These are phyloP conservation scores for Mariannaea elegans DNA, from an alignment of 2,329 filamentous ascomycete species.

Conservation along the genomic window DNA sequence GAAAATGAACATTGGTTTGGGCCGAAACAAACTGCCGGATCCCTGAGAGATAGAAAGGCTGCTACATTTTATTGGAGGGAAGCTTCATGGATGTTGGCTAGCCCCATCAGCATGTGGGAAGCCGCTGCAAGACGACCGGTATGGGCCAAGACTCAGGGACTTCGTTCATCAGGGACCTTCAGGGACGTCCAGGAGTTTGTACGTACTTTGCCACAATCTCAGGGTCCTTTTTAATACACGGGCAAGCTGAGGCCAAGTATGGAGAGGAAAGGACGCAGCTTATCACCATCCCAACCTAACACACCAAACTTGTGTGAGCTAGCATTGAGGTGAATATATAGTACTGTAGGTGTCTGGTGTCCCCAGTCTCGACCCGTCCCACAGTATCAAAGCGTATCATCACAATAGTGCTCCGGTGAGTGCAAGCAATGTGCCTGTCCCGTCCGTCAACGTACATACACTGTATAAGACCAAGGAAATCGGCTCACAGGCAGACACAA, in stretches of 20 bases:
- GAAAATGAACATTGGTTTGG: conserved; percentile 10
- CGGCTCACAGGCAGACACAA: conserved; percentile 13
- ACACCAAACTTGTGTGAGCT: background rate
- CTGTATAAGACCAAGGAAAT: conserved; percentile 12
- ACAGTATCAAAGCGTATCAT: conserved; percentile 3
- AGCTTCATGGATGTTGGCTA: background rate
- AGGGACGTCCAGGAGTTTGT: conserved; percentile 10
- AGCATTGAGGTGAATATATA: background rate
- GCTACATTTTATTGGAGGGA: conserved; percentile 5
- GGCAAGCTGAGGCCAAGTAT: background rate
- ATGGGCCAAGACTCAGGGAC: conserved; percentile 8
- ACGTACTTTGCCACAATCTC: too few species aligned
- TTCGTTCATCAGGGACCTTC: background rate
- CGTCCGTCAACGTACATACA: background rate
- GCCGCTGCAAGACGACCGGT: conserved; percentile 10
- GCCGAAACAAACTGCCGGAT: conserved; percentile 13
- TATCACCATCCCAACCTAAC: background rate
- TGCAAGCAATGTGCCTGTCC: background rate
- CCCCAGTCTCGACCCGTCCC: background rate
- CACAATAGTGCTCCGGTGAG: background rate
- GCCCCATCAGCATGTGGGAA: conserved; percentile 12
- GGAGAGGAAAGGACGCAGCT: background rate
- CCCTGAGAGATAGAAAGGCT: conserved; percentile 8
- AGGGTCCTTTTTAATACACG: background rate
- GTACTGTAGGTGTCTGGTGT: background rate